phyloP scores from a whole-genome alignment of 306 rosid species.

The Spatholobus suberectus region DNA sequence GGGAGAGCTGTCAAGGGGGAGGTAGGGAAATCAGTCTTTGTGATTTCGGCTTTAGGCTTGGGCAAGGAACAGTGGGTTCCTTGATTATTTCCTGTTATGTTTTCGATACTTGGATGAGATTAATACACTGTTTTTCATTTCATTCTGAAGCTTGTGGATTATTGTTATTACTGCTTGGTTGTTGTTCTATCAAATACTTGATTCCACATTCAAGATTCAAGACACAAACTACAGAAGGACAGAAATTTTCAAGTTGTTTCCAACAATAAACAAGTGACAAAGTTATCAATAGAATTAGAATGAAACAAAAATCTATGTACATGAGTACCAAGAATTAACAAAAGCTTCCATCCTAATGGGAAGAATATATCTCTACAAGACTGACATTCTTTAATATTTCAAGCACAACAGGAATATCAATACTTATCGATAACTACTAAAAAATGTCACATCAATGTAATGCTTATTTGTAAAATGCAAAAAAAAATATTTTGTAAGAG shows the following conservation, averaged over 20 bases:
- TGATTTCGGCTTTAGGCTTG: too few relatives aligned
- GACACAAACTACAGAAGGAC: neutral
- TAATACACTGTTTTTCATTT: too few relatives aligned
- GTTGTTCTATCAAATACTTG: too few relatives aligned
- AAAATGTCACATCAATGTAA: neutral
- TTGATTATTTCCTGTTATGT: too few relatives aligned
- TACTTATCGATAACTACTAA: neutral
- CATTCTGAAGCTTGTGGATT: too few relatives aligned
- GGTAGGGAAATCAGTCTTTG: too few relatives aligned
- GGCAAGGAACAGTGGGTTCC: too few relatives aligned
- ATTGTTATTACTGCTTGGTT: too few relatives aligned
- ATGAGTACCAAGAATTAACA: neutral
- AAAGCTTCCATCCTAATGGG: neutral
- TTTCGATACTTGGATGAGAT: too few relatives aligned
- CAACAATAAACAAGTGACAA: neutral
- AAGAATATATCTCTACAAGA: slow-evolving; percentile 23
- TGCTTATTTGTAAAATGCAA: neutral
- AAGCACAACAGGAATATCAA: slow-evolving; percentile 29
- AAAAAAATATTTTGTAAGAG: neutral
- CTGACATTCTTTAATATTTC: slow-evolving; percentile 11
- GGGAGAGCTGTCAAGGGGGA: too few relatives aligned
- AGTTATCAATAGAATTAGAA: neutral
- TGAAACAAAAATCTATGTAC: neutral
- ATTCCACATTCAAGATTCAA: slow-evolving; percentile 27
- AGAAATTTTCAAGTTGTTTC: slow-evolving; percentile 9